These are phyloP conservation scores for Aspergillus luchuensis DNA, from an alignment of 2,329 filamentous ascomycete species.

Conservation along the genomic window DNA sequence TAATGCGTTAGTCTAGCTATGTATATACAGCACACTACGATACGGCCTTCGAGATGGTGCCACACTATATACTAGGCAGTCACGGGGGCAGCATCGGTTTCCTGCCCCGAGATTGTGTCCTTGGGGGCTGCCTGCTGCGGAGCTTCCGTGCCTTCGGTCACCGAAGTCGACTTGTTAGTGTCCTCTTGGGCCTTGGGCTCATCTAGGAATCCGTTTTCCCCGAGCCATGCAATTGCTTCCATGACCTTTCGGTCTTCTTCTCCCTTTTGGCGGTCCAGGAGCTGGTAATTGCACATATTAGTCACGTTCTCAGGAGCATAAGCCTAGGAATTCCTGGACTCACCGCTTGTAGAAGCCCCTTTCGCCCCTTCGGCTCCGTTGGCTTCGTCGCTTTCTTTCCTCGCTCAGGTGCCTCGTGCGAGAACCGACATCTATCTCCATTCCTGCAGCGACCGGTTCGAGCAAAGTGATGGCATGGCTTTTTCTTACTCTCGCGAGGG, in stretches of 20 bases:
- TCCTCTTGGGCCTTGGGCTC: constrained; percentile 14
- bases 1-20: neutral
- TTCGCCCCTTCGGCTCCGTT: constrained; percentile 35
- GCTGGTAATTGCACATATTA: constrained; percentile 26
- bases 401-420: constrained; percentile 41
- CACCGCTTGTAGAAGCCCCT: constrained; percentile 49
- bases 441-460: constrained; percentile 45
- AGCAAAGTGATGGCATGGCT: constrained; percentile 44
- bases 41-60: neutral
- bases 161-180: neutral
- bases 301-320: neutral
- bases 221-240: constrained; percentile 46
- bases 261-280: constrained; percentile 46
- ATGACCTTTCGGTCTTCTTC: constrained; percentile 46
- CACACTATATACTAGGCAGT: neutral
- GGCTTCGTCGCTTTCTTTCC: constrained; percentile 32
- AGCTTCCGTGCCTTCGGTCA: neutral
- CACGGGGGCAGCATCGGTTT: neutral
- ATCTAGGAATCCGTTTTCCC: constrained; percentile 44
- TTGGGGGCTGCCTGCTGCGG: neutral
- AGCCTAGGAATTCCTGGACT: constrained; percentile 20
- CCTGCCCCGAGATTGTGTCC: neutral
- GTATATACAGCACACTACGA: neutral
- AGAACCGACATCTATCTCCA: constrained; percentile 46
- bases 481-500: constrained; percentile 37